Evolutionary conservation across 2,329 filamentous ascomycete genomes (phyloP).

Genomic region (Chaetomiaceae sp.): DNA sequence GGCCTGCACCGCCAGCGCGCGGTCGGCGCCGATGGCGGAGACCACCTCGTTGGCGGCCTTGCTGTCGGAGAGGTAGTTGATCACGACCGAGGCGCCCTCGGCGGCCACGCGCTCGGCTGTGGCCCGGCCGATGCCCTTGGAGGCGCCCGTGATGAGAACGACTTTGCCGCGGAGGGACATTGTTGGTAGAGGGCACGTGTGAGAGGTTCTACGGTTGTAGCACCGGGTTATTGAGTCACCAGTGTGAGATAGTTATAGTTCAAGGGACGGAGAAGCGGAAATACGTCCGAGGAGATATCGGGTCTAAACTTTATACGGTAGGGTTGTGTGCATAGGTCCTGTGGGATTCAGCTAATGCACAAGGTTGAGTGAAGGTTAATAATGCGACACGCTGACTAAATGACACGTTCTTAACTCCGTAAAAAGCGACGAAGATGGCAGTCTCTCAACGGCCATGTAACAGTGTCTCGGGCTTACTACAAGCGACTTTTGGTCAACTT

Average conservation of each 20-base stretch:
- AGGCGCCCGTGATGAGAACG: slow-evolving; percentile 45
- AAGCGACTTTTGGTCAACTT: too few relatives aligned
- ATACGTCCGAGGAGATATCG: too few relatives aligned
- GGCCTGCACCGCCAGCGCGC: slow-evolving; percentile 51
- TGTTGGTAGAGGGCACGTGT: background rate
- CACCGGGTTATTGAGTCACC: too few relatives aligned
- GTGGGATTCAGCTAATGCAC: too few relatives aligned
- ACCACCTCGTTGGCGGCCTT: slow-evolving; percentile 46
- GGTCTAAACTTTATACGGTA: too few relatives aligned
- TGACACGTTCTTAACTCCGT: background rate
- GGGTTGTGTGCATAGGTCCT: too few relatives aligned
- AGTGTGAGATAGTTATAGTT: too few relatives aligned
- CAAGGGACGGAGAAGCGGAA: too few relatives aligned
- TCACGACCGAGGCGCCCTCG: slow-evolving; percentile 42
- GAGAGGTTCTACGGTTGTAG: background rate
- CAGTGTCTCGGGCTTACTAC: too few relatives aligned
- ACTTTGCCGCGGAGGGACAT: slow-evolving; percentile 38
- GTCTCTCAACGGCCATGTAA: too few relatives aligned
- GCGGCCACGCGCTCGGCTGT: slow-evolving; percentile 40
- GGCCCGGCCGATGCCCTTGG: slow-evolving; percentile 42
- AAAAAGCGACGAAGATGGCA: background rate
- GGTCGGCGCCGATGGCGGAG: slow-evolving; percentile 41
- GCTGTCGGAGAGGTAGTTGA: slow-evolving; percentile 45
- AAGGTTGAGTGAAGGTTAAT: too few relatives aligned
- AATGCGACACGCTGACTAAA: background rate